Base-by-base conservation (phyloP, 352 stramenopile species). In the Globisporangium parvum region DNA sequence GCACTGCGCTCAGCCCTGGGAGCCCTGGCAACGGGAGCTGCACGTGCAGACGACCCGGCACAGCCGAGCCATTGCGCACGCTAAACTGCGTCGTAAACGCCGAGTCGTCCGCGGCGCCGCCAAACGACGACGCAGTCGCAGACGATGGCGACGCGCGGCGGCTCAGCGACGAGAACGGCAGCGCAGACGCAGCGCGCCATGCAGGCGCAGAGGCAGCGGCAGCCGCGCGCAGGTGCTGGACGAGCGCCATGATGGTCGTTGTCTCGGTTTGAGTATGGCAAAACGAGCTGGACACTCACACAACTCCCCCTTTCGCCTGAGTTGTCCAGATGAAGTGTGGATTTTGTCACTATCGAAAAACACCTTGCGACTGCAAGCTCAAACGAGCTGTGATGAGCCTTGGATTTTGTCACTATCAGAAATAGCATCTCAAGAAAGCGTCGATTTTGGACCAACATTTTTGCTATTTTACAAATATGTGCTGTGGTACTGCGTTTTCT, bases 1-100 rank as follows among this genome's bases (percentile, higher is more conserved):
- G 55, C 15, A 91, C 60, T 2, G 60, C 66, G 45, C 71, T 87
- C 26, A 91, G 69, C 0, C 81, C 81, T 1, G 69, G 56, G 3
- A 75, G 47, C 2, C 80, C 77, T 0, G 81, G 81, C 15, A 91
- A 63, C 31, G 81, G 81, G 12, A 91, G 66, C 59, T 86, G 60
- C 18, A 91, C 56, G 47, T 75, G 63, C 24, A 91, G 63, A 0
- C 79, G 65, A 0, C 80, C 80, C 6, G 63, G 57, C 3, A 60
- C 49, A 17, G 57, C 63, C 3, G 71, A 65, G 24, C 56, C 55
- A 51, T 88, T 84, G 39, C 74, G 73, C 23, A 88, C 73, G 33
- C 51, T 77, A 12, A 91, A 47, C 23, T 71, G 67, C 28, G 72
- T 62, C 17, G 24, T 61, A 21, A 75, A 62, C 18, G 55, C 42